Base-by-base conservation (phyloP, 257 asterid genomes). In the Leptodermis oblonga region DNA sequence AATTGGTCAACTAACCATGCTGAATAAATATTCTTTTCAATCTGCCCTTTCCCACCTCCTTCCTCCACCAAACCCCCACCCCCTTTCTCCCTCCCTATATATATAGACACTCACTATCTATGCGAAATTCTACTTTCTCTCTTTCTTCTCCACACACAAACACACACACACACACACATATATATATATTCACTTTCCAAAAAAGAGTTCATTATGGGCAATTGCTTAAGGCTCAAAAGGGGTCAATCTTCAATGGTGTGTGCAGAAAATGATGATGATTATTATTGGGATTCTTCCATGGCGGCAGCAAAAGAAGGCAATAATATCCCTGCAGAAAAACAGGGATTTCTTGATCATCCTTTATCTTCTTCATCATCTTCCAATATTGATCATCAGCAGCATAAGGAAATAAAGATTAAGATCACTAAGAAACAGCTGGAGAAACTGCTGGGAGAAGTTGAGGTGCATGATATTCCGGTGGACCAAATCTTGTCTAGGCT, bases 201-300 rank as follows among this genome's bases (percentile, higher is more conserved):
- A n/a, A n/a, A n/a, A n/a, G n/a, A n/a, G n/a, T n/a, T n/a, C 34
- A 6, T 17, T 5, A 86, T 86, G 89, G 88, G 89, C 7, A 84
- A 86, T 61, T 86, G 84, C 39, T 55, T 79, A 20, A 68, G 49
- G 48, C 39, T 53, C 18, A 23, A n/a, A 25, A 37, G 79, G 56
- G 75, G 71, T 6, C 8, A 80, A 14, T 66, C 75, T 18, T 67
- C 66, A 3, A 48, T n/a, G 54, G 85, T 52, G 9, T 80, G 85
- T 87, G 81, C 84, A 34, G 81, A 64, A 8, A 78, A 72, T 3
- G 74, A 56, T 33, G 48, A 20, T 1, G 81, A 62, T 6, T 83
- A 72, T 10, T 66, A 61, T 0, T 74, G 62, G 70, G 74, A 48
- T 4, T 39, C 55, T 31, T 37, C 70, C 3, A 7, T n/a, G 12